These are phyloP conservation scores for Plasmodium vivax DNA, from an alignment of 169 alveolate genomes.

Conservation along the genomic window DNA sequence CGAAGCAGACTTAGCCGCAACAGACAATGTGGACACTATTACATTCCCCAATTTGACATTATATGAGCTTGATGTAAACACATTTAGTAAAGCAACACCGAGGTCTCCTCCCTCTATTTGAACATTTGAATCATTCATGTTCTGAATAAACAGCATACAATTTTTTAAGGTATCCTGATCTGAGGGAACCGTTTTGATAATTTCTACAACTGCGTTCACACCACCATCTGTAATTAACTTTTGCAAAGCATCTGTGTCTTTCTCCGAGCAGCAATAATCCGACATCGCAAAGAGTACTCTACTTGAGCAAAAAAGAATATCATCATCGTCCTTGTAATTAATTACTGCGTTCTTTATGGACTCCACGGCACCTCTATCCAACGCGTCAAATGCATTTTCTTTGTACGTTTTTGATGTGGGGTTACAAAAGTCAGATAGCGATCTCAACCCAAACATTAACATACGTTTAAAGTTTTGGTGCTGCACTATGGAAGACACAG, in stretches of 20 bases:
- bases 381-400: slow-evolving; percentile 92
- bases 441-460: slow-evolving; percentile 92
- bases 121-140: slow-evolving; percentile 78
- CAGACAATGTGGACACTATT: slow-evolving; percentile 77
- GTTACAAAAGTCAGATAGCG: slow-evolving; percentile 91
- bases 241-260: slow-evolving; percentile 78
- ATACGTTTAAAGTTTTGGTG: slow-evolving; percentile 94
- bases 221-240: slow-evolving; percentile 86
- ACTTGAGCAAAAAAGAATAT: slow-evolving; percentile 86
- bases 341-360: slow-evolving; percentile 89
- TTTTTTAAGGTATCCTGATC: slow-evolving; percentile 86
- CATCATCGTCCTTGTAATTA: slow-evolving; percentile 93
- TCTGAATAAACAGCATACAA: slow-evolving; percentile 85
- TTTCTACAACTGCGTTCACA: slow-evolving; percentile 82
- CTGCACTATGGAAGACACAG: slow-evolving; percentile 91
- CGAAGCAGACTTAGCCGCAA: slow-evolving; percentile 78
- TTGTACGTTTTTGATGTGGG: slow-evolving; percentile 90
- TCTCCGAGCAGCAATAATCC: slow-evolving; percentile 87
- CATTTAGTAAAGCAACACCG: slow-evolving; percentile 78
- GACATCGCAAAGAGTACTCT: slow-evolving; percentile 91
- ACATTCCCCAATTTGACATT: slow-evolving; percentile 75
- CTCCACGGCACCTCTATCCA: slow-evolving; percentile 88
- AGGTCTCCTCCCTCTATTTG: slow-evolving; percentile 79
- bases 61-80: slow-evolving; percentile 72
- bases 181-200: slow-evolving; percentile 83